Evolutionary conservation across 306 rosid species (phyloP), one percentile per base, ranked within the genome.

Genomic region (Vigna trinervia): DNA sequence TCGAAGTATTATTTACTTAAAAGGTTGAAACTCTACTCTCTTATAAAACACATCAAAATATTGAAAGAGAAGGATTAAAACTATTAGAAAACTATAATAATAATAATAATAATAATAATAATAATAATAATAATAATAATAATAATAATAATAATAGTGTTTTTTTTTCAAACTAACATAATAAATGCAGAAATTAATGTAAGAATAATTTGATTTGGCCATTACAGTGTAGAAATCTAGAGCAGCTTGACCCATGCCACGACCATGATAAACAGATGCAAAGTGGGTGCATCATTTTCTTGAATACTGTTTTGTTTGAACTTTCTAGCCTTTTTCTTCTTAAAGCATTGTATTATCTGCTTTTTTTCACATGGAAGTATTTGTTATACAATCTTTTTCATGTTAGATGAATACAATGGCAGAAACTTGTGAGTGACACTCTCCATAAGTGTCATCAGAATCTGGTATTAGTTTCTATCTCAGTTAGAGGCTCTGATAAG

Each of bases 391-490:
- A 36, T 39, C 4, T 39, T 1, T 20, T 47, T 17, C 12, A 62
- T 46, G 71, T 14, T 61, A 10, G 73, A 38, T 3, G 59, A 59
- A 63, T 61, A 45, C 1, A 41, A 48, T 23, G 20, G 48, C 30
- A 59, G 77, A 73, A 76, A 58, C 67, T 68, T 19, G 19, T 73
- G 74, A 59, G 26, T 47, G 65, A 41, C 63, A 22, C 75, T 73
- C 51, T n/a, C 34, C 34, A 30, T 5, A 46, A 71, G 65, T 62
- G 56, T 60, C 74, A 48, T 73, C 34, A 53, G 62, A 56, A 79
- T 90, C 70, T 67, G 89, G 84, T 83, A 83, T 79, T 20, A 50
- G 80, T 86, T 76, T 30, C 85, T 73, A 43, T 90, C 88, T 5
- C 71, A 70, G 71, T 34, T 54, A 50, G 71, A 47, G 73, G 48